Conservation (phyloP, 768 basidiomycete species). For the Porphyrellus cyaneotinctus region DNA sequence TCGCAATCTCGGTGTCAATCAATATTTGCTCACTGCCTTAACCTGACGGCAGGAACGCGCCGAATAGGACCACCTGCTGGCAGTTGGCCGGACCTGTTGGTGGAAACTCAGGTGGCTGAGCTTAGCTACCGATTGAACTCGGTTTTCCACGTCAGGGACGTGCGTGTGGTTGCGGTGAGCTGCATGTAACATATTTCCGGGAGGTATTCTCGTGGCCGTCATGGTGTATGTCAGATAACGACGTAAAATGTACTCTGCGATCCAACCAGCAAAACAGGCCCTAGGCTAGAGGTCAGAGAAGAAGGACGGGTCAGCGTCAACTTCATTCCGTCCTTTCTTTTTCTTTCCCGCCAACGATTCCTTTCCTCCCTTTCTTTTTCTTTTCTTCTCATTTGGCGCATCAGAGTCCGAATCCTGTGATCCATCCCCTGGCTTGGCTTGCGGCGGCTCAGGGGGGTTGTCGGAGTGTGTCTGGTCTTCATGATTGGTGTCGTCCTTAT, state of each 20-base stretch:
- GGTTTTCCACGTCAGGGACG: neutral
- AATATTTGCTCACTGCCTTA: neutral
- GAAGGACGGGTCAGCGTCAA: constrained; percentile 57
- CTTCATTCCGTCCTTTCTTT: constrained; percentile 58
- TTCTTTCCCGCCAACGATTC: constrained; percentile 46
- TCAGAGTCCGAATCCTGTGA: constrained; percentile 27
- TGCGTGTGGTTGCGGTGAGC: neutral
- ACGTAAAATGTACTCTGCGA: neutral
- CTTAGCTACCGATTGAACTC: neutral
- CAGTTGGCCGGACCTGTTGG: too few relatives aligned
- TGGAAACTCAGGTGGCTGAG: neutral
- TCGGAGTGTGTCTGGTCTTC: constrained; percentile 12
- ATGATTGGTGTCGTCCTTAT: constrained; percentile 8
- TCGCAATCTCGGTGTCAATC: constrained; percentile 1
- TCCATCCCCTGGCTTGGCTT: constrained; percentile 22
- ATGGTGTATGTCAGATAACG: neutral
- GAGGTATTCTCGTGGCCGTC: neutral
- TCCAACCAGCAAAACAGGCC: constrained; percentile 36
- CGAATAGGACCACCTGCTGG: neutral
- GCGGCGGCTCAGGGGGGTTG: neutral
- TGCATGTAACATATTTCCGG: neutral
- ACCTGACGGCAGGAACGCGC: neutral
- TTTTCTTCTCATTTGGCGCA: constrained; percentile 40
- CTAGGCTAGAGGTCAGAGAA: too few relatives aligned
- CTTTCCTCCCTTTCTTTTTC: constrained; percentile 54